Base-by-base conservation (phyloP, 768 basidiomycete species). In the Pisolithus sp. region DNA sequence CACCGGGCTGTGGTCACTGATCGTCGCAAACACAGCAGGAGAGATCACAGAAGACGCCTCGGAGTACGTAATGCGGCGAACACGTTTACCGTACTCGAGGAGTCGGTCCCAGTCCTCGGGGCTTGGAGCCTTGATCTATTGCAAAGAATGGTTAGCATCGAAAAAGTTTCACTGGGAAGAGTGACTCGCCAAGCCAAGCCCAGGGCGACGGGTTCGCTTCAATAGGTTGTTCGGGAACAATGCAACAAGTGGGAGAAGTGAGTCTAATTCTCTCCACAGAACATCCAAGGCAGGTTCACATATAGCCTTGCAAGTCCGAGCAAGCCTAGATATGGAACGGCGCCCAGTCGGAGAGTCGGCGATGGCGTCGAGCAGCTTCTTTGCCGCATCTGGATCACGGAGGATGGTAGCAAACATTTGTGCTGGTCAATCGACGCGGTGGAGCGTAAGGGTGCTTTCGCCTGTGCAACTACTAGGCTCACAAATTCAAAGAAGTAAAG, bases 261-360 rank as follows among this genome's bases (percentile, higher is more conserved):
- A 86, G 64, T 89, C 86, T 51, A 90, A 70, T 59, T 90, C 88
- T 62, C 77, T 80, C 88, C 88, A 90, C 28, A 90, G 73, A 46
- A 83, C 71, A 63, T 82, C 73, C 58, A 89, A 62, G n/a, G 82
- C 80, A 13, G 85, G 85, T 57, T 85, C 86, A 57, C 76, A 80
- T 64, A 88, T 71, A n/a, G 82, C 79, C 56, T 76, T 80, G 68
- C 87, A 89, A 43, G 87, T 88, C 49, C 88, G 76, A 45, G 87
- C 80, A 58, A 90, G 72, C 61, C 87, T 76, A 46, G 85, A 83
- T 53, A 89, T 68, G 41, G 80, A 74, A 45, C 85, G 82, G 56
- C 76, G 80, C 36, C 88, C 88, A 57, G 76, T 79, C 5, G 86
- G 80, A 7, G 79, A 67, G 46, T 81, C 79, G 53, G 74, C 67